These are phyloP conservation scores for Pseudogymnoascus sp. DNA, from an alignment of 2,329 filamentous ascomycete species.

Conservation along the genomic window DNA sequence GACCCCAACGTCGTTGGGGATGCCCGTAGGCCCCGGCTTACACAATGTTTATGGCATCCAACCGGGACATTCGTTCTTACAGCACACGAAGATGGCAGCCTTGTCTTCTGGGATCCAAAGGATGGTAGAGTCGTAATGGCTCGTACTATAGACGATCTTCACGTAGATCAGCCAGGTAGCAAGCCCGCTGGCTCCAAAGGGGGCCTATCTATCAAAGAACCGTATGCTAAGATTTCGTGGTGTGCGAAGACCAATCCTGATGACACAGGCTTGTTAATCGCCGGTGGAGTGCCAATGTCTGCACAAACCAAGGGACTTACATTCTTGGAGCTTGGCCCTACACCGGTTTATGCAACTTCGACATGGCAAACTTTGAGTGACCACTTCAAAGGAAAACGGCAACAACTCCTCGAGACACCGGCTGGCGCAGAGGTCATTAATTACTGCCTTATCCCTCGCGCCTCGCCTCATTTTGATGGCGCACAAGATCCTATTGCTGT, in stretches of 20 bases:
- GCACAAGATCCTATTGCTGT: slow-evolving; percentile 86
- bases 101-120: slow-evolving; percentile 91
- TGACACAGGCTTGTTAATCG: slow-evolving; percentile 80
- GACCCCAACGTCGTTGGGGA: slow-evolving; percentile 55
- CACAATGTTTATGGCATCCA: slow-evolving; percentile 87
- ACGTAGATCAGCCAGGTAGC: slow-evolving; percentile 59
- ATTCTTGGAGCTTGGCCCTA: slow-evolving; percentile 81
- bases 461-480: slow-evolving; percentile 77
- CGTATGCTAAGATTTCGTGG: slow-evolving; percentile 75
- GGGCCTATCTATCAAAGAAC: slow-evolving; percentile 56
- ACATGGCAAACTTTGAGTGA: slow-evolving; percentile 75
- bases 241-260: slow-evolving; percentile 92
- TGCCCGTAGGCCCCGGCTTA: slow-evolving; percentile 63
- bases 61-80: slow-evolving; percentile 44
- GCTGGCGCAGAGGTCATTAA: slow-evolving; percentile 67
- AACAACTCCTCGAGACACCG: slow-evolving; percentile 65
- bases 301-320: slow-evolving; percentile 68
- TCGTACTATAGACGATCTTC: slow-evolving; percentile 64
- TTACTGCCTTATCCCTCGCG: slow-evolving; percentile 74
- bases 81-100: slow-evolving; percentile 57
- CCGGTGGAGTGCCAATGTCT: slow-evolving; percentile 66
- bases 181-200: slow-evolving; percentile 36
- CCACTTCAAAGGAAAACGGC: slow-evolving; percentile 71
- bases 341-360: slow-evolving; percentile 84
- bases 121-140: slow-evolving; percentile 80